Evolutionary conservation across 2,329 filamentous ascomycete genomes (phyloP).

Genomic region (Penicillium sp.): DNA sequence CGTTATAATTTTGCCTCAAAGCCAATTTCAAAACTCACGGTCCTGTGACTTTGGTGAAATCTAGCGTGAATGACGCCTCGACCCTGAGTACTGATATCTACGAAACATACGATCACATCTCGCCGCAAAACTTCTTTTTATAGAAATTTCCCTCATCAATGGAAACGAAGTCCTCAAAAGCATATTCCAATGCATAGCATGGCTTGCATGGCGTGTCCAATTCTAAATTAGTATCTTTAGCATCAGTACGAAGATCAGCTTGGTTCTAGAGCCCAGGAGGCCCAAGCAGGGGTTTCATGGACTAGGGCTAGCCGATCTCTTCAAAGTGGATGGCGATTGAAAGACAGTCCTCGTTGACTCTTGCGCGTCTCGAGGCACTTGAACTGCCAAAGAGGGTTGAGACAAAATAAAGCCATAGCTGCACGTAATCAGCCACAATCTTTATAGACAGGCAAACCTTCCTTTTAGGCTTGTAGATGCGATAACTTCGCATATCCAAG

Average conservation of each 20-base stretch:
- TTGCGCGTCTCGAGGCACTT: background rate
- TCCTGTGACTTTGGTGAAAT: background rate
- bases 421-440: background rate
- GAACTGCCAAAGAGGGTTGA: background rate
- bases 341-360: background rate
- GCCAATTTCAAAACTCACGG: background rate
- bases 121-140: no score
- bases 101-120: no score
- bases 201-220: no score
- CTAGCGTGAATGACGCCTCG: background rate
- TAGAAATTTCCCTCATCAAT: no score
- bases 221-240: no score
- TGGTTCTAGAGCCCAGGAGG: conserved; percentile 5
- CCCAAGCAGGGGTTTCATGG: conserved; percentile 1
- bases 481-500: background rate
- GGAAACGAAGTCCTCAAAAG: no score
- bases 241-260: background rate
- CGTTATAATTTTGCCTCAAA: background rate
- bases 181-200: no score
- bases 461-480: background rate
- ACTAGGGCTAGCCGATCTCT: conserved; percentile 3
- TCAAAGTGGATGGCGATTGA: conserved; percentile 1
- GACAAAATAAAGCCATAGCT: background rate
- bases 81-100: no score
- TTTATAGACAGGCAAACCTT: background rate